Conservation (phyloP, 352 stramenopile species). For the Aphanomyces invadans region DNA sequence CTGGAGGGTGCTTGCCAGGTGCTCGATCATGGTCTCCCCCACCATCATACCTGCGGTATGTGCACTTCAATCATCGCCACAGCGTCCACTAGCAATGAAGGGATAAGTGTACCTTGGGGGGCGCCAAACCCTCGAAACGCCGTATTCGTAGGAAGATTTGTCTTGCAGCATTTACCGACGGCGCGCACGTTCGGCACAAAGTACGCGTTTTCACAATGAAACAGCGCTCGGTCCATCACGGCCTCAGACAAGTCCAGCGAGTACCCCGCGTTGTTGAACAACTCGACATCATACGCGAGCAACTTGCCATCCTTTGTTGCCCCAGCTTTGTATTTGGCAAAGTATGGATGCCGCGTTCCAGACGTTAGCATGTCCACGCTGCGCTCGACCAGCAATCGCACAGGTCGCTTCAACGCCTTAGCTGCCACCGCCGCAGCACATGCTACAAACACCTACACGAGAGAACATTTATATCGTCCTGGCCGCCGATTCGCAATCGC, state of each 20-base stretch:
- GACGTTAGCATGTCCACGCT: constrained; percentile 95
- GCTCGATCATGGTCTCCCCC: constrained; percentile 92
- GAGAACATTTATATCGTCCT: constrained; percentile 9
- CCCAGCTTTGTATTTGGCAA: constrained; percentile 90
- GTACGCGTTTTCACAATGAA: constrained; percentile 94
- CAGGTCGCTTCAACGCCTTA: constrained; percentile 78
- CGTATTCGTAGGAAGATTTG: constrained; percentile 91
- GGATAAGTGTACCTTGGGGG: constrained; percentile 65
- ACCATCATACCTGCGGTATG: constrained; percentile 62
- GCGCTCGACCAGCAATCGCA: constrained; percentile 88
- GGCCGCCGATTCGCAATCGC: too few species aligned
- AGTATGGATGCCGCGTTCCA: constrained; percentile 89
- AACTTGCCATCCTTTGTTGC: constrained; percentile 79
- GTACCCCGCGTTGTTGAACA: constrained; percentile 94
- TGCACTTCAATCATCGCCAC: too few species aligned
- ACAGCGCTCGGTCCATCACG: constrained; percentile 93
- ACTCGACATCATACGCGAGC: constrained; percentile 81
- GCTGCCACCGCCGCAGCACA: constrained; percentile 87
- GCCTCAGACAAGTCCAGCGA: constrained; percentile 91
- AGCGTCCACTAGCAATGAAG: too few species aligned
- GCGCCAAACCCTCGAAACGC: constrained; percentile 95
- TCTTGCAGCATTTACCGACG: constrained; percentile 88
- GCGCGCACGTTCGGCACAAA: constrained; percentile 87
- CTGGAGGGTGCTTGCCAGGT: constrained; percentile 83
- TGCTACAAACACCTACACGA: constrained; percentile 63